Conservation (phyloP, 805 yeast genomes). For the Jamesozyma jinghongensis region DNA sequence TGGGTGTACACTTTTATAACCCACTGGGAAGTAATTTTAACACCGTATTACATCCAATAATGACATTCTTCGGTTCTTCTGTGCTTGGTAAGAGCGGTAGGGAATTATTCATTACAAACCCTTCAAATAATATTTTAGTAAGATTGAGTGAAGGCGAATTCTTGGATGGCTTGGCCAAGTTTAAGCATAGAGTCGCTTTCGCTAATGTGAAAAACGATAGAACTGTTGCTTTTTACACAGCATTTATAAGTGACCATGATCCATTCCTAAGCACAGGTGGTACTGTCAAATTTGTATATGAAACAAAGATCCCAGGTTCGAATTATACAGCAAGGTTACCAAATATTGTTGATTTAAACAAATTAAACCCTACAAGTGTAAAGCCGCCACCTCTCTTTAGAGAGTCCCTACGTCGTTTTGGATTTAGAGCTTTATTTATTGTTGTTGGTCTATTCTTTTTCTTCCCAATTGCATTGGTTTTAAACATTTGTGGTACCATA, state of each 20-base stretch:
- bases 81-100: conserved; percentile 60
- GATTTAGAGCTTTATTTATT: neutral
- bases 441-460: conserved; percentile 6
- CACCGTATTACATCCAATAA: conserved; percentile 4
- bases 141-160: conserved; percentile 35
- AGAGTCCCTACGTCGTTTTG: neutral
- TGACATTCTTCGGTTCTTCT: conserved; percentile 47
- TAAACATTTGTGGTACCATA: conserved; percentile 24
- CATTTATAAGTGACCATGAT: conserved; percentile 61
- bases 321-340: conserved; percentile 17
- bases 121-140: conserved; percentile 36
- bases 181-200: conserved; percentile 48
- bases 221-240: conserved; percentile 79
- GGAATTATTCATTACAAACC: conserved; percentile 55
- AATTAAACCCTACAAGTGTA: conserved; percentile 8
- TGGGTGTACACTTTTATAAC: conserved; percentile 49
- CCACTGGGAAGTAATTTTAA: conserved; percentile 23
- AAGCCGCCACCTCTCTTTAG: neutral
- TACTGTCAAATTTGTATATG: conserved; percentile 38
- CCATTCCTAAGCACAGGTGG: conserved; percentile 61
- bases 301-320: conserved; percentile 31
- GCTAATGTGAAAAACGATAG: conserved; percentile 79
- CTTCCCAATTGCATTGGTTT: conserved; percentile 21
- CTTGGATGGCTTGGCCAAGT: conserved; percentile 45
- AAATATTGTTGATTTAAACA: conserved; percentile 20